phyloP scores from a whole-genome alignment of 345 rosid genomes.

The Isatis tinctoria region DNA sequence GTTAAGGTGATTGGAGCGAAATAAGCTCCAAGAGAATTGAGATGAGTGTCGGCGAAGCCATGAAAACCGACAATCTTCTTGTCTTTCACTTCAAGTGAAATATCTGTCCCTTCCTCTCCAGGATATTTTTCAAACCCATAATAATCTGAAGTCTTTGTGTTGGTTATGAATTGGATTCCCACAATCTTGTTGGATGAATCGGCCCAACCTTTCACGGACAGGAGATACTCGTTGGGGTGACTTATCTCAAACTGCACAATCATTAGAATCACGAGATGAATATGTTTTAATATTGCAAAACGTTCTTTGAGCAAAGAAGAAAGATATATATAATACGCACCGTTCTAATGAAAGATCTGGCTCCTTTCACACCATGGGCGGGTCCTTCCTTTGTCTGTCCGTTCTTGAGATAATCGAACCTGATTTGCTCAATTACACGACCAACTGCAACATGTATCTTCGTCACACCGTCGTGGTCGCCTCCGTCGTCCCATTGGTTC shows the following conservation, averaged over 20 bases:
- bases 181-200: conserved; percentile 8
- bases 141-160: neutral
- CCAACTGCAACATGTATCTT: conserved; percentile 14
- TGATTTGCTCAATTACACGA: neutral
- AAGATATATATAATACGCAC: neutral
- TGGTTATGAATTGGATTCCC: conserved; percentile 15
- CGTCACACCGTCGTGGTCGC: conserved; percentile 10
- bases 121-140: neutral
- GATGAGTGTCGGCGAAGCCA: neutral
- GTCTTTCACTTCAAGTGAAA: conserved; percentile 18
- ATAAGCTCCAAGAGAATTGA: conserved; percentile 29
- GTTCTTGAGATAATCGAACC: neutral
- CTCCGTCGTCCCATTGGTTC: conserved; percentile 28
- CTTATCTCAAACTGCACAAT: conserved; percentile 11
- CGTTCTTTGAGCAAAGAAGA: too few species aligned
- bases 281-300: too few species aligned
- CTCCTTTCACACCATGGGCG: neutral
- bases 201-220: neutral
- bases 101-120: neutral
- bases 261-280: too few species aligned
- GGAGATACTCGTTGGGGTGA: conserved; percentile 9
- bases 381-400: neutral
- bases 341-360: neutral
- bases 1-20: neutral
- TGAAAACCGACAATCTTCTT: conserved; percentile 31